A percentile compares a stretch with the other conserved stretches of the same genome.
Evolutionary conservation across 768 basidiomycete species (phyloP).

Genomic region (Glaciozyma antarctica): DNA sequence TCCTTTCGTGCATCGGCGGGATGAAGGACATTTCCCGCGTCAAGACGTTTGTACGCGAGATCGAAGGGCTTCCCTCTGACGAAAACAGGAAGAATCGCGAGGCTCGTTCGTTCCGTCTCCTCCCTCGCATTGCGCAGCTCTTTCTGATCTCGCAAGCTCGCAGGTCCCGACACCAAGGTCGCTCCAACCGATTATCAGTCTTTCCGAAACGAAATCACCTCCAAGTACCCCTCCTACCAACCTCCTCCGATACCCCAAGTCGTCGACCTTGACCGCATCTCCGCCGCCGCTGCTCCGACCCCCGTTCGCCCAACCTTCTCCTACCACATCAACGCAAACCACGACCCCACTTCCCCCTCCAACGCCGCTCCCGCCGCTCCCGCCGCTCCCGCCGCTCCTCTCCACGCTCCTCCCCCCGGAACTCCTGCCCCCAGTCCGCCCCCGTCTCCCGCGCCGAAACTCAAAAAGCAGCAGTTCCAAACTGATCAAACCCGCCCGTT

Average conservation of each 20-base stretch:
- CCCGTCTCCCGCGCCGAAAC: conserved; percentile 47
- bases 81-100: conserved; percentile 6
- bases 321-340: conserved; percentile 28
- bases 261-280: conserved; percentile 47
- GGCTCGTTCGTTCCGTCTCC: conserved; percentile 2
- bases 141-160: conserved; percentile 38
- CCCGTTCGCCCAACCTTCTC: conserved; percentile 53
- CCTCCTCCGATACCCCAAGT: conserved; percentile 43
- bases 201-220: conserved; percentile 79
- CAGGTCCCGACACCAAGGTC: conserved; percentile 53
- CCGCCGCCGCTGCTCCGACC: conserved; percentile 84
- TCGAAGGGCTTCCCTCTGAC: conserved; percentile 57
- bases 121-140: neutral
- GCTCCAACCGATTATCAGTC: conserved; percentile 80
- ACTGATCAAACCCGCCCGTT: conserved; percentile 92
- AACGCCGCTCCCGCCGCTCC: conserved; percentile 54
- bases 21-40: conserved; percentile 73
- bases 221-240: conserved; percentile 92
- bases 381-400: neutral
- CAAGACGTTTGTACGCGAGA: conserved; percentile 73
- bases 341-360: conserved; percentile 45
- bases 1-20: conserved; percentile 86
- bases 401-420: neutral
- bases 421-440: conserved; percentile 27
- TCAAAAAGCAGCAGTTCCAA: conserved; percentile 97